Conservation (phyloP, 257 asterid species). For the Penstemon barbatus region DNA sequence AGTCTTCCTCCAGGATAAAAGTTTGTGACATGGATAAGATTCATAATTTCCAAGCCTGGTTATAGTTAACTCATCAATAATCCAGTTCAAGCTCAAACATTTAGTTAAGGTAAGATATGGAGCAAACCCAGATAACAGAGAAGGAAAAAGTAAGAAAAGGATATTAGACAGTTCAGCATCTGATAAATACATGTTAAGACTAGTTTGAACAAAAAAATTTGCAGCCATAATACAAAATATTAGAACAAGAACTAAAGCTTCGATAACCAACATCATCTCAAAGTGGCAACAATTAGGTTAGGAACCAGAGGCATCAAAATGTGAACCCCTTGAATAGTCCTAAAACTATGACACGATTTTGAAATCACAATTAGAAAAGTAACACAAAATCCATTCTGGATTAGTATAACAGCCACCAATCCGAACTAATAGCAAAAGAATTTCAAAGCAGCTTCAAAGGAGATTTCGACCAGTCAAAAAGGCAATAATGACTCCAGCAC, state of each 20-base stretch:
- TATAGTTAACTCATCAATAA: conserved; percentile 7
- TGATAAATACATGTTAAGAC: not conserved
- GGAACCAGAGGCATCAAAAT: not conserved
- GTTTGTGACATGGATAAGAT: conserved; percentile 14
- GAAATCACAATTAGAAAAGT: not conserved
- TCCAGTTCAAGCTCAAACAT: conserved; percentile 4
- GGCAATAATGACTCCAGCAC: conserved; percentile 14
- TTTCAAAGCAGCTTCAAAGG: not conserved
- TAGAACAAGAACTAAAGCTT: too few relatives aligned
- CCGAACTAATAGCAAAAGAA: too few relatives aligned
- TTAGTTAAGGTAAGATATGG: conserved; percentile 2
- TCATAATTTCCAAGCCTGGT: not conserved
- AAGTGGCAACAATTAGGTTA: not conserved
- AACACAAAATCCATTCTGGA: not conserved
- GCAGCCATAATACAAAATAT: too few relatives aligned
- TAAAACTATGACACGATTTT: not conserved
- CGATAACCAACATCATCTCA: too few relatives aligned
- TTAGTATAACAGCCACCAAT: not conserved
- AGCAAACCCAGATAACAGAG: not conserved
- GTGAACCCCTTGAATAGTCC: not conserved
- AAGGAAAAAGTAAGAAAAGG: not conserved
- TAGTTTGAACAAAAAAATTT: too few relatives aligned
- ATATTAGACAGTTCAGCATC: not conserved
- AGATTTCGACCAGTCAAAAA: not conserved
- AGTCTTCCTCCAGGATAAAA: not conserved